phyloP scores from a whole-genome alignment of 768 basidiomycete genomes.

The Psilocybe tampanensis region DNA sequence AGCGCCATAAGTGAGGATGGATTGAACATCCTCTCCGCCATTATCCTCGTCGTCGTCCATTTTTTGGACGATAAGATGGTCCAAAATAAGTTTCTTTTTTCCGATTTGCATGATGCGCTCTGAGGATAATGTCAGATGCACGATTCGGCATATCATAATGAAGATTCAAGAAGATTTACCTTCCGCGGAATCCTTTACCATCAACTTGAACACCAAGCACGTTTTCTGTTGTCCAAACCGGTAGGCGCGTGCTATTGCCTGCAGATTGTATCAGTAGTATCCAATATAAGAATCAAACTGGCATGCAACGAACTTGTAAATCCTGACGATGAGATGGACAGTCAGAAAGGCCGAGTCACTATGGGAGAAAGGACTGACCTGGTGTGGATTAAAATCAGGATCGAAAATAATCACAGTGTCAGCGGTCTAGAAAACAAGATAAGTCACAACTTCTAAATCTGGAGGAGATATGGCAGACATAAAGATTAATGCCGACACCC shows the following conservation, averaged over 20 bases:
- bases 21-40: constrained; percentile 78
- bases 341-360: not conserved
- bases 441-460: not conserved
- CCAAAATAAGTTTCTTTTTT: constrained; percentile 94
- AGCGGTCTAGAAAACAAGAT: constrained; percentile 59
- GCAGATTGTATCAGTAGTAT: constrained; percentile 3
- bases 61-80: constrained; percentile 95
- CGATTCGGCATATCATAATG: not conserved
- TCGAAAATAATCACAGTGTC: constrained; percentile 95
- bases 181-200: constrained; percentile 94
- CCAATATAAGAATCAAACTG: not conserved
- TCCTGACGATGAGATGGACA: constrained; percentile 49
- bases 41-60: constrained; percentile 86
- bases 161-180: constrained; percentile 46
- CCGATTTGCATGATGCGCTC: constrained; percentile 91
- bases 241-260: constrained; percentile 96
- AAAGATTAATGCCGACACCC: constrained; percentile 91
- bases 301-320: constrained; percentile 67
- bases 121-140: constrained; percentile 31
- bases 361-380: constrained; percentile 44
- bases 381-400: constrained; percentile 98
- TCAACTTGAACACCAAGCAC: constrained; percentile 92
- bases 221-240: constrained; percentile 95
- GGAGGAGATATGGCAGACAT: constrained; percentile 29
- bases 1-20: constrained; percentile 89